phyloP scores from a whole-genome alignment of 2,329 filamentous ascomycete species.

The Fusarium sarcochroum region DNA sequence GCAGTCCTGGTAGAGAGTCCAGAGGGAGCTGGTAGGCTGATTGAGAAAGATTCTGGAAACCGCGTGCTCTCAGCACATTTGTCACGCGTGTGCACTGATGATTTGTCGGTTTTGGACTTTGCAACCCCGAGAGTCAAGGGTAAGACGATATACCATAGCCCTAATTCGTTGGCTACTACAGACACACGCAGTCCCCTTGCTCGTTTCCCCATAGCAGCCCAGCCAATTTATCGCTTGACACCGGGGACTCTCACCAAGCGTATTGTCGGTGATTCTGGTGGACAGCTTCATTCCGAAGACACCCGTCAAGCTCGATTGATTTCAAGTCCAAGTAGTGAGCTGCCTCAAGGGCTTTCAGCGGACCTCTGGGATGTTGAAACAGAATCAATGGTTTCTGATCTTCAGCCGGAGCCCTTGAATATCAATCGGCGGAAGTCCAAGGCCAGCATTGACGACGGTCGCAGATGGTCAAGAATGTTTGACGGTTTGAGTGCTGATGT shows the following conservation, averaged over 20 bases:
- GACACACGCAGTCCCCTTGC: conserved; percentile 43
- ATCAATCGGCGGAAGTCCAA: conserved; percentile 31
- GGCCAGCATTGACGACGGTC: conserved; percentile 12
- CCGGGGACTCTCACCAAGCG: conserved; percentile 42
- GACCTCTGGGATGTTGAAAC: conserved; percentile 40
- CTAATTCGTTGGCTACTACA: conserved; percentile 23
- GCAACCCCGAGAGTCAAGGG: conserved; percentile 9
- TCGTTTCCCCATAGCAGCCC: conserved; percentile 49
- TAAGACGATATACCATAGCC: conserved; percentile 25
- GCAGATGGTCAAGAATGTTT: conserved; percentile 34
- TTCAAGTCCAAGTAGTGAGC: conserved; percentile 25
- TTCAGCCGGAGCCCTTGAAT: conserved; percentile 47
- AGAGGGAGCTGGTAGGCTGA: background rate
- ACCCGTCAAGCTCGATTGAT: conserved; percentile 35
- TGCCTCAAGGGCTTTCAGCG: conserved; percentile 39
- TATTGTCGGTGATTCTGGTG: conserved; percentile 46
- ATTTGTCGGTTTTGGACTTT: conserved; percentile 19
- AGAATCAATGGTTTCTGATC: conserved; percentile 33
- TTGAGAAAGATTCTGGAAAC: background rate
- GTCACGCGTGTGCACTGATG: conserved; percentile 13
- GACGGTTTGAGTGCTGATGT: conserved; percentile 20
- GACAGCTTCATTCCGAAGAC: conserved; percentile 40
- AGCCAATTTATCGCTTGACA: conserved; percentile 44
- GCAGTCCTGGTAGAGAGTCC: background rate
- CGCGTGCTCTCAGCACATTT: conserved; percentile 11